Evolutionary conservation across 2,329 filamentous ascomycete genomes (phyloP).

Genomic region (Ophiocordyceps camponoti-leonardi): DNA sequence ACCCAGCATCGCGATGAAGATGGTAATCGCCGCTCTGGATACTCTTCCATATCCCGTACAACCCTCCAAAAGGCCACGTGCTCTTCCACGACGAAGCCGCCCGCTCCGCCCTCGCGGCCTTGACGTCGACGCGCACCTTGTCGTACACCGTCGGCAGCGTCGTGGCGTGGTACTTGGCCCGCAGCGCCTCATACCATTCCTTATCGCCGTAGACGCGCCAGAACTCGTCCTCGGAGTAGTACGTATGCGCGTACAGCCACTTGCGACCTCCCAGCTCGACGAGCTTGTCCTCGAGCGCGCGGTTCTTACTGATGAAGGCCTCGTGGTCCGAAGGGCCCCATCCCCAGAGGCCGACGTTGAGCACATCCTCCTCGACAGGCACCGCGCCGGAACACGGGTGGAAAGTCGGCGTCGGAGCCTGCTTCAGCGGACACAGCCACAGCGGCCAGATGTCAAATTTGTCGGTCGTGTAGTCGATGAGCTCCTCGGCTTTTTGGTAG

Average conservation of each 20-base stretch:
- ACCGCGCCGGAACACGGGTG: constrained; percentile 27
- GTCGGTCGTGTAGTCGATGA: constrained; percentile 35
- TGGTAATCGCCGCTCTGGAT: constrained; percentile 39
- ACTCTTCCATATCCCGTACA: constrained; percentile 41
- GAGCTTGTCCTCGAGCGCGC: constrained; percentile 53
- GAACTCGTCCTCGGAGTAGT: constrained; percentile 59
- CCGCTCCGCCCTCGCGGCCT: constrained; percentile 21
- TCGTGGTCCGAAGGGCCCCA: constrained; percentile 41
- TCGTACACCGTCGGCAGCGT: constrained; percentile 51
- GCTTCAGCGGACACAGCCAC: constrained; percentile 39
- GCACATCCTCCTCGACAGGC: constrained; percentile 20
- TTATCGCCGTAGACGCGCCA: constrained; percentile 44
- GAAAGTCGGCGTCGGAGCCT: constrained; percentile 31
- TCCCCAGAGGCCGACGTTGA: constrained; percentile 65
- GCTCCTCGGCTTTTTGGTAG: constrained; percentile 31
- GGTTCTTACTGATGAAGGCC: constrained; percentile 53
- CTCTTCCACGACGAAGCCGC: constrained; percentile 24
- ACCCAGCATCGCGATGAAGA: constrained; percentile 32
- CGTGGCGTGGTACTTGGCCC: constrained; percentile 43
- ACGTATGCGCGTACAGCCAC: constrained; percentile 77
- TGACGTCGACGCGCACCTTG: constrained; percentile 44
- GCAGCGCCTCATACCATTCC: constrained; percentile 42
- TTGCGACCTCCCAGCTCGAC: constrained; percentile 58
- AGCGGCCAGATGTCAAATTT: constrained; percentile 39
- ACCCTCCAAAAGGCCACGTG: constrained; percentile 36